These are phyloP conservation scores for Fistulinella prunicolor DNA, from an alignment of 768 basidiomycete species.

Conservation along the genomic window DNA sequence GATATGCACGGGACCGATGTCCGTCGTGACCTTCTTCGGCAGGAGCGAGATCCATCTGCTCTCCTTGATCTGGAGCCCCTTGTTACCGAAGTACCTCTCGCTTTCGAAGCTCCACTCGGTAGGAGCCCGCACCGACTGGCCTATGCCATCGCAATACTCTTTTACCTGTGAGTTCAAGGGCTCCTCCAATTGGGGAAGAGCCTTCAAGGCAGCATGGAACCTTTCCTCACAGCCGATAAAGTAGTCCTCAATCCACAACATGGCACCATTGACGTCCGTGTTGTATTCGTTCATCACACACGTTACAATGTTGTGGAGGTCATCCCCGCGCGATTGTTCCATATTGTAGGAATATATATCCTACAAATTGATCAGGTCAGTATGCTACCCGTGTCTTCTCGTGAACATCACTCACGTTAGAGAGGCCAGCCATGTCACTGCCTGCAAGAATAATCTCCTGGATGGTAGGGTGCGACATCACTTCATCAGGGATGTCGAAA, in stretches of 20 bases:
- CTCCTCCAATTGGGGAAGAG: too few relatives aligned
- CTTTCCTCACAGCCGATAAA: neutral
- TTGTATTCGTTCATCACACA: neutral
- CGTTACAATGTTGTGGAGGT: neutral
- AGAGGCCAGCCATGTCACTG: neutral
- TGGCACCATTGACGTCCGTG: neutral
- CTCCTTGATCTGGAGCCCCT: too few relatives aligned
- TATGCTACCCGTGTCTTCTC: neutral
- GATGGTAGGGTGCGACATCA: slow-evolving; percentile 39
- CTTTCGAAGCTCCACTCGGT: too few relatives aligned
- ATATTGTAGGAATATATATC: neutral
- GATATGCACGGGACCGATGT: too few relatives aligned
- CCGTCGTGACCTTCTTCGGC: too few relatives aligned
- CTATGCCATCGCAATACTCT: too few relatives aligned
- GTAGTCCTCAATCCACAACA: neutral
- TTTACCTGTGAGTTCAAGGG: too few relatives aligned
- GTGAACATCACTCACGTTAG: neutral
- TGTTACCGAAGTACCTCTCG: too few relatives aligned
- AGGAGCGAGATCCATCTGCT: too few relatives aligned
- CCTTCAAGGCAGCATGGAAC: too few relatives aligned
- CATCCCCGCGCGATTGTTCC: neutral
- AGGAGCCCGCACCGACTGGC: too few relatives aligned
- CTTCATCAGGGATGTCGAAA: slow-evolving; percentile 37
- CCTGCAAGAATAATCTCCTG: slow-evolving; percentile 23
- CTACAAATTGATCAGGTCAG: neutral